Evolutionary conservation across 2,329 filamentous ascomycete genomes (phyloP).

Genomic region (Albifimbria verrucaria): DNA sequence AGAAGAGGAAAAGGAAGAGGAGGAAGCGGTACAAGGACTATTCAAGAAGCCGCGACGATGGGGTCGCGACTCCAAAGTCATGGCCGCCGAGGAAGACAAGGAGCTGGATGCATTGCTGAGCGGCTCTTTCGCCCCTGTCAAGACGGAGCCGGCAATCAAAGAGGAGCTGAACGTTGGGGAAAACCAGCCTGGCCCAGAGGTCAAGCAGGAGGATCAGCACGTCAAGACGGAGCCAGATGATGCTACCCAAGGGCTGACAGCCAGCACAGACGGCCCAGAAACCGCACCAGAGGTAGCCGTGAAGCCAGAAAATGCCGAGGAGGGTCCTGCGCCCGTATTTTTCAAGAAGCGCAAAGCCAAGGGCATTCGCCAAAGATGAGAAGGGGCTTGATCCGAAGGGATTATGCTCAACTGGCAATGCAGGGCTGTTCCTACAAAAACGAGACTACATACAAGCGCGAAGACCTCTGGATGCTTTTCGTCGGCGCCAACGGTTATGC

Average conservation of each 20-base stretch:
- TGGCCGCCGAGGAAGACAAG: constrained; percentile 41
- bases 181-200: constrained; percentile 13
- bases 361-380: constrained; percentile 57
- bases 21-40: constrained; percentile 53
- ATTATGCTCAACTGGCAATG: too few relatives aligned
- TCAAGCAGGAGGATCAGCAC: constrained; percentile 22
- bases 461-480: too few relatives aligned
- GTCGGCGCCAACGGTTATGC: too few relatives aligned
- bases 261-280: background rate
- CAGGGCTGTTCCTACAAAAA: too few relatives aligned
- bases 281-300: background rate
- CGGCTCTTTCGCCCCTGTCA: constrained; percentile 22
- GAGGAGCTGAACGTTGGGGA: constrained; percentile 18
- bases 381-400: too few relatives aligned
- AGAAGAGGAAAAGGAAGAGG: constrained; percentile 59
- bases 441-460: too few relatives aligned
- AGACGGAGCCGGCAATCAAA: constrained; percentile 17
- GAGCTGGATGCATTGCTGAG: constrained; percentile 62
- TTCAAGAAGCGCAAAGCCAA: constrained; percentile 81
- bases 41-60: constrained; percentile 58
- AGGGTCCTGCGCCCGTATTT: constrained; percentile 47
- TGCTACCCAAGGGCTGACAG: background rate
- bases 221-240: constrained; percentile 13
- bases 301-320: constrained; percentile 12
- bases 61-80: constrained; percentile 51